Evolutionary conservation across 2,329 filamentous ascomycete species (phyloP).

Genomic region (Cytospora mali): DNA sequence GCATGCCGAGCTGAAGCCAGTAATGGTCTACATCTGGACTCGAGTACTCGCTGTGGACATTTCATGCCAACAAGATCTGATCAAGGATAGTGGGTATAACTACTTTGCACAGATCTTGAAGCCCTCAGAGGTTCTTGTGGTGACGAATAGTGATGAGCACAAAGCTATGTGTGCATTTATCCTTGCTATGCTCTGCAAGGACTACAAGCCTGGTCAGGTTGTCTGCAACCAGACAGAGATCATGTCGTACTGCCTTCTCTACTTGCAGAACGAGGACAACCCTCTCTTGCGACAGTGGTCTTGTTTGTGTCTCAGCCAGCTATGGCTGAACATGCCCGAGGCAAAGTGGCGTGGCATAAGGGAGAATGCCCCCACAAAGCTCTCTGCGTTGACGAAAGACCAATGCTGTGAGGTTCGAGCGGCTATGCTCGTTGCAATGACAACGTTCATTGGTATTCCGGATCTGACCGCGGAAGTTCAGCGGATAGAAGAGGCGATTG

Average conservation of each 20-base stretch:
- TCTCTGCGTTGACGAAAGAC: conserved; percentile 81
- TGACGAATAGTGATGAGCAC: conserved; percentile 89
- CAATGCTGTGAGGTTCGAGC: conserved; percentile 90
- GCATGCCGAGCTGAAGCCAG: conserved; percentile 89
- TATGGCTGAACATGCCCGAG: conserved; percentile 89
- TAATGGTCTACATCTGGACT: conserved; percentile 99
- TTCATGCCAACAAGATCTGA: conserved; percentile 87
- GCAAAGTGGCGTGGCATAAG: conserved; percentile 96
- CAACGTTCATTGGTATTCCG: conserved; percentile 90
- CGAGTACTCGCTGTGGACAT: conserved; percentile 93
- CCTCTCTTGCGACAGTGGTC: conserved; percentile 92
- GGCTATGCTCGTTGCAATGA: conserved; percentile 90
- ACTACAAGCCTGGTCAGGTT: conserved; percentile 86
- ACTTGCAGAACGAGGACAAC: conserved; percentile 84
- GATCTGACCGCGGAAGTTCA: conserved; percentile 90
- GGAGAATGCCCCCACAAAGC: conserved; percentile 78
- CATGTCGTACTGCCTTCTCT: conserved; percentile 82
- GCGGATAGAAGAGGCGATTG: conserved; percentile 86
- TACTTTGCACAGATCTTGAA: conserved; percentile 96
- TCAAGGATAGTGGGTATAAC: conserved; percentile 96
- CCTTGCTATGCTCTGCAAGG: conserved; percentile 94
- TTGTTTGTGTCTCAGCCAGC: conserved; percentile 90
- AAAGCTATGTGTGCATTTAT: conserved; percentile 98
- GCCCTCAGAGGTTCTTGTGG: conserved; percentile 78
- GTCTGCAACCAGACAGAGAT: conserved; percentile 91